Conservation (phyloP, 108 stramenopile genomes). For the Cyclotella sp. region DNA sequence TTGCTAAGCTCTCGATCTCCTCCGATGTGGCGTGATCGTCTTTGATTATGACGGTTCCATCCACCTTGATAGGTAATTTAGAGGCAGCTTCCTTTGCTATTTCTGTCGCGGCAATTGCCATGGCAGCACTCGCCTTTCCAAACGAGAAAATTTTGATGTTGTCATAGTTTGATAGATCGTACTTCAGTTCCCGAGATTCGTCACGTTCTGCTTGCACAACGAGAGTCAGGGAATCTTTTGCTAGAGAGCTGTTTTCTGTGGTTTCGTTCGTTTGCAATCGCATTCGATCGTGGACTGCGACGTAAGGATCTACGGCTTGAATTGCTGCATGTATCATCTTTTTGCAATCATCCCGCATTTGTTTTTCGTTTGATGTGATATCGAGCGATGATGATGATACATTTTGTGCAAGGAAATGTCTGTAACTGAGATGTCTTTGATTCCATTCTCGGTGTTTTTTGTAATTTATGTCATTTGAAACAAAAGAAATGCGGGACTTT, state of each 20-base stretch:
- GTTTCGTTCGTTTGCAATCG: slow-evolving; percentile 44
- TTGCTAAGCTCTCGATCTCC: slow-evolving; percentile 57
- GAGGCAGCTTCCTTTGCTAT: slow-evolving; percentile 30
- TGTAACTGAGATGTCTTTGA: no score
- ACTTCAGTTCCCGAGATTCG: slow-evolving; percentile 15
- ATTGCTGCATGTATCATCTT: slow-evolving; percentile 72
- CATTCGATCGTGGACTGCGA: slow-evolving; percentile 45
- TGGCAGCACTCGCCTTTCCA: slow-evolving; percentile 87
- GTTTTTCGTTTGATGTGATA: slow-evolving; percentile 54
- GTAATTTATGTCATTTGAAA: no score
- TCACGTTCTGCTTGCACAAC: slow-evolving; percentile 16
- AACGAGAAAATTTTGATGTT: slow-evolving; percentile 69
- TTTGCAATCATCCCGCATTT: slow-evolving; percentile 69
- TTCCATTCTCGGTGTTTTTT: no score
- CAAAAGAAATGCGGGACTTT: no score
- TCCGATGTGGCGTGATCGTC: slow-evolving; percentile 80
- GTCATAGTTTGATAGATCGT: slow-evolving; percentile 66
- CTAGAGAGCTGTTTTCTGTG: background rate
- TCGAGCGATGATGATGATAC: slow-evolving; percentile 3
- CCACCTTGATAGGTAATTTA: slow-evolving; percentile 20
- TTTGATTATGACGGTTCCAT: slow-evolving; percentile 83
- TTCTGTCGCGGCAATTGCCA: slow-evolving; percentile 72
- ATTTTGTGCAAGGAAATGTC: no score
- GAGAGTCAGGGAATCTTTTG: background rate
- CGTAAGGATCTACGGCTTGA: slow-evolving; percentile 71